Evolutionary conservation across 106 monocot species (phyloP), one percentile per base, ranked within the genome.

Genomic region (Phalaenopsis aphrodite): DNA sequence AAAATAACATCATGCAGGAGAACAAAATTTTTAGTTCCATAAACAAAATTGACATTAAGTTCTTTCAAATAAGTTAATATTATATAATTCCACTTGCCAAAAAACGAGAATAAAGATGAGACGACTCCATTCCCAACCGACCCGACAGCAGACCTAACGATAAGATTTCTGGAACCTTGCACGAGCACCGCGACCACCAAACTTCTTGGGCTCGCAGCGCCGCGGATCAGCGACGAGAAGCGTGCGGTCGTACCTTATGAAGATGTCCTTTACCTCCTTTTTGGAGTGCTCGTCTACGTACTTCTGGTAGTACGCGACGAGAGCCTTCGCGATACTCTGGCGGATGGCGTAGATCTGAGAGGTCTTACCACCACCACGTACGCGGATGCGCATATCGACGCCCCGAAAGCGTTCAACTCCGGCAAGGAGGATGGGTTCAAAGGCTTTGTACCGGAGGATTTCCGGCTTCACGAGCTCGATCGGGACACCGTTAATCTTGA

Each of bases 141-240:
- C 5, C 16, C 41, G 43, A 74, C 6, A n/a, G 19, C 18, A 42
- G 43, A 74, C 42, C 74, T 81, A 81, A 81, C 81, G 81, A 42
- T 81, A 81, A 18, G 81, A 81, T 43, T 81, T 81, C 81, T 81
- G 81, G 75, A 81, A 81, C 23, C 81, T 55, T 11, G 81, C 74
- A 23, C 81, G 81, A 17, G 81, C 81, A 42, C 81, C 81, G 58
- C 81, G 81, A 18, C 81, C 81, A 56, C 81, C 81, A 43, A 81
- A 81, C 58, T 81, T 81, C 57, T 81, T 81, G 75, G 81, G 81
- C 75, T 81, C 81, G 81, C 81, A 81, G 41, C 81, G 81, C 57
- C 81, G 9, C 0, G 81, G 81, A 56, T 81, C 81, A 14, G 81
- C 75, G 15, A 81, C 81, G 15, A 81, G 75, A 4, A 81, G 58